phyloP scores from a whole-genome alignment of 1,284 basidiomycete species.

The Pseudozyma hubeiensis region DNA sequence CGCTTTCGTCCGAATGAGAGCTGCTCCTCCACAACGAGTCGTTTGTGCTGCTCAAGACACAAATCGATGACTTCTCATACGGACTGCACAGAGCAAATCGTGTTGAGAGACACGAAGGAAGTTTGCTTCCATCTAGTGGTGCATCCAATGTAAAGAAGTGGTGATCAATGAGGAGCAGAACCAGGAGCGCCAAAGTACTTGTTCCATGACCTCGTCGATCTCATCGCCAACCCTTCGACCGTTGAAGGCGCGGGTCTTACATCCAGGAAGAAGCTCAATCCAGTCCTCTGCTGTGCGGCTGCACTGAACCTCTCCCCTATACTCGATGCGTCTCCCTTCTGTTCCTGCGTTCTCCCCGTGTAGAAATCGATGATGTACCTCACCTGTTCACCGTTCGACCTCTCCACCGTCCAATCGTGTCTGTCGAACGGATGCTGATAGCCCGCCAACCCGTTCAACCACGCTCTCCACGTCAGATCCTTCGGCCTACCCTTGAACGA shows the following conservation, averaged over 20 bases:
- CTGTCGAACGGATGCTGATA: conserved; percentile 95
- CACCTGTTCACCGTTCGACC: conserved; percentile 81
- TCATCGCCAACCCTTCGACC: conserved; percentile 88
- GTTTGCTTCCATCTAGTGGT: too few species aligned
- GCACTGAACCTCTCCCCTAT: conserved; percentile 21
- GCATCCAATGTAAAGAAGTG: too few species aligned
- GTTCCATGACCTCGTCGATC: conserved; percentile 51
- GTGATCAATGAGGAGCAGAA: conserved; percentile 19
- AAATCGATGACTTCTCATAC: background rate
- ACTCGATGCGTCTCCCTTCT: conserved; percentile 36
- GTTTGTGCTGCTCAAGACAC: background rate
- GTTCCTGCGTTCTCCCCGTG: conserved; percentile 76
- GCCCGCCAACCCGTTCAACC: conserved; percentile 86
- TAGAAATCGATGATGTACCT: conserved; percentile 99
- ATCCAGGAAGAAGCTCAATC: conserved; percentile 85
- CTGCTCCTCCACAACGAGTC: background rate
- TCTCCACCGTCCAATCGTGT: conserved; percentile 96
- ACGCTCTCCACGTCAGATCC: conserved; percentile 80
- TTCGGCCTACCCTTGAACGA: conserved; percentile 76
- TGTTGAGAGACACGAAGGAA: too few species aligned
- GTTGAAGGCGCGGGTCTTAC: conserved; percentile 91
- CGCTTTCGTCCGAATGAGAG: conserved; percentile 1
- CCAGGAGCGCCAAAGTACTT: conserved; percentile 39
- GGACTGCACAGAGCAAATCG: too few species aligned
- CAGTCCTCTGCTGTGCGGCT: conserved; percentile 22